These are phyloP conservation scores for Euphorbia neoarborescens DNA, from an alignment of 441 rosid species.

Conservation along the genomic window DNA sequence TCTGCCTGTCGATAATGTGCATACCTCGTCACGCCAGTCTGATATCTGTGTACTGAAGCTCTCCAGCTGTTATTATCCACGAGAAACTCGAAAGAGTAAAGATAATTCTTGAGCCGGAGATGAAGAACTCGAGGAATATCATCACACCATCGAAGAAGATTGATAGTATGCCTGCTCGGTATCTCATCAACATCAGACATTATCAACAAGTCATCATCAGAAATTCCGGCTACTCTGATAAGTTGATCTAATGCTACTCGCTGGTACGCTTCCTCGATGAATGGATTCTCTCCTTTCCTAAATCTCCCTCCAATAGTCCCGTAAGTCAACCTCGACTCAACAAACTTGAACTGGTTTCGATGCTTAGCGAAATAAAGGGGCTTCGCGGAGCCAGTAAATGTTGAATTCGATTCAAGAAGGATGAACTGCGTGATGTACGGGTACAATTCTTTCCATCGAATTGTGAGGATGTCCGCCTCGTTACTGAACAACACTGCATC, in stretches of 20 bases:
- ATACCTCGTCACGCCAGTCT: constrained; percentile 65
- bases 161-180: constrained; percentile 81
- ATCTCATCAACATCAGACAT: constrained; percentile 98
- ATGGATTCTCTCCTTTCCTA: constrained; percentile 77
- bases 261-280: constrained; percentile 80
- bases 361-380: constrained; percentile 58
- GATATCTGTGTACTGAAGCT: constrained; percentile 74
- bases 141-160: constrained; percentile 90
- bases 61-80: constrained; percentile 90
- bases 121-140: constrained; percentile 69
- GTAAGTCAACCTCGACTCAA: constrained; percentile 69
- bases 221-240: constrained; percentile 71
- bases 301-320: constrained; percentile 74
- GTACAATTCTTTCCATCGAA: constrained; percentile 78
- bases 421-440: constrained; percentile 76
- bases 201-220: constrained; percentile 83
- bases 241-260: constrained; percentile 75
- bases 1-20: constrained; percentile 87
- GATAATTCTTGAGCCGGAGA: constrained; percentile 73
- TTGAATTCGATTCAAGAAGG: constrained; percentile 78
- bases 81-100: constrained; percentile 77
- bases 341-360: constrained; percentile 59
- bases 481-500: constrained; percentile 84
- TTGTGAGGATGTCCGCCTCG: constrained; percentile 64
- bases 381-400: constrained; percentile 66